Base-by-base conservation (phyloP, 1,284 basidiomycete species). In the Trichosporon ovoides region DNA sequence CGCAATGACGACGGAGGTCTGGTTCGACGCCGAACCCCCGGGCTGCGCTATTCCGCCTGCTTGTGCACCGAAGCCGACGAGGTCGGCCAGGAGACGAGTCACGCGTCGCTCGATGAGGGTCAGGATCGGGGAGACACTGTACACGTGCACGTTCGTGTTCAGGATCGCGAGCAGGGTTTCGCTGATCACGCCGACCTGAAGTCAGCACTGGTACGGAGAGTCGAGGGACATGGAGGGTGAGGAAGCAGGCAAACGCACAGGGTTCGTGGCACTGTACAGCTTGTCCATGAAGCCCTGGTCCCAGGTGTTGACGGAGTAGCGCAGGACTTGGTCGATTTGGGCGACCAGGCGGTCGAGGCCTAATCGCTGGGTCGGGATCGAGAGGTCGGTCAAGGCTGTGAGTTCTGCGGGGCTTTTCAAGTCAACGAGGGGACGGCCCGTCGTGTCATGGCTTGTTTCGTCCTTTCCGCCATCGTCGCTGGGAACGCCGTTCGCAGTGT, bases 111-210 rank as follows among this genome's bases (percentile, higher is more conserved):
- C 69, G 38, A 71, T 59, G 28, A 77, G 55, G 4, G 73, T 76
- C 38, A 79, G 70, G 40, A 75, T 68, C 4, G 78, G 78, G 3
- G 74, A 74, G 10, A 77, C 77, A 33, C 72, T 74, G 61, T 74
- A 77, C 52, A 79, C 77, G 59, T 78, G 77, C 4, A 73, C 66
- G 57, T 77, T 77, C 18, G 78, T 77, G 46, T 79, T 79, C 31
- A 79, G 60, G 1, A 74, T 69, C 11, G 73, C 67, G 10, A 78
- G 69, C 16, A 78, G 60, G 36, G 77, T 56, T 56, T 79, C 77
- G 3, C 70, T 66, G 14, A 70, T 69, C 19, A 78, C 61, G n/a
- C 75, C 76, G 20, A 66, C 56, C 65, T 64, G 50, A 38, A 12
- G 20, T 36, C 36, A 51, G 48, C n/a, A n/a, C n/a, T n/a, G n/a